phyloP scores from a whole-genome alignment of 441 rosid genomes.

The Gossypium schwendimanii region DNA sequence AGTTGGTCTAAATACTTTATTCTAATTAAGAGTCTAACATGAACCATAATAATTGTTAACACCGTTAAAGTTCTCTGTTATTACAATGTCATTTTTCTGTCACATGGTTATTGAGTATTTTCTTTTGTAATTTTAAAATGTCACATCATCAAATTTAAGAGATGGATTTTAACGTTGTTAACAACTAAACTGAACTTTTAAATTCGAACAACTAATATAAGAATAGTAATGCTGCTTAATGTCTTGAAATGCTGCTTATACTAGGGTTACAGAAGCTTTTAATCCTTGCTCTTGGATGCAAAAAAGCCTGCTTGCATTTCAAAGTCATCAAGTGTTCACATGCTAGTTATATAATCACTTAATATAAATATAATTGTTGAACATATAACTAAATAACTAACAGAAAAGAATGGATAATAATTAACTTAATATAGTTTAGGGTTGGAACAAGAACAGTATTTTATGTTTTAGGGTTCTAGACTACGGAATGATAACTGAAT shows the following conservation, averaged over 20 bases:
- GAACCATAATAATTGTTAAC: background rate
- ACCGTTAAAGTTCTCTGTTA: background rate
- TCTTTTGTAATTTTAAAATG: background rate
- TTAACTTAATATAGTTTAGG: background rate
- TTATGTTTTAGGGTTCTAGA: background rate
- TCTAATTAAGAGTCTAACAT: background rate
- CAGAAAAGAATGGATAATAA: background rate
- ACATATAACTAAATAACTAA: background rate
- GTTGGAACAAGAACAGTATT: background rate
- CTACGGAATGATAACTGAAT: background rate
- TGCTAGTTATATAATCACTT: background rate
- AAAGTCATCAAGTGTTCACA: background rate
- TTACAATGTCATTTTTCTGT: background rate
- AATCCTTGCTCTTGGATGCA: background rate
- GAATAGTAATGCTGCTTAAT: background rate
- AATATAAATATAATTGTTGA: conserved; percentile 3
- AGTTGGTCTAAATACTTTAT: background rate
- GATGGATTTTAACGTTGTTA: background rate
- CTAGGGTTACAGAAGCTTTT: background rate
- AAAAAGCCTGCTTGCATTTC: background rate
- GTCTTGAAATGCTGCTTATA: background rate
- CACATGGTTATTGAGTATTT: background rate
- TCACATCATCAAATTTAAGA: background rate
- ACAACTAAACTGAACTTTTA: background rate
- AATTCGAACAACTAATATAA: background rate